phyloP scores from a whole-genome alignment of 176 grass and related monocot genomes.

The Pontederia crassipes region DNA sequence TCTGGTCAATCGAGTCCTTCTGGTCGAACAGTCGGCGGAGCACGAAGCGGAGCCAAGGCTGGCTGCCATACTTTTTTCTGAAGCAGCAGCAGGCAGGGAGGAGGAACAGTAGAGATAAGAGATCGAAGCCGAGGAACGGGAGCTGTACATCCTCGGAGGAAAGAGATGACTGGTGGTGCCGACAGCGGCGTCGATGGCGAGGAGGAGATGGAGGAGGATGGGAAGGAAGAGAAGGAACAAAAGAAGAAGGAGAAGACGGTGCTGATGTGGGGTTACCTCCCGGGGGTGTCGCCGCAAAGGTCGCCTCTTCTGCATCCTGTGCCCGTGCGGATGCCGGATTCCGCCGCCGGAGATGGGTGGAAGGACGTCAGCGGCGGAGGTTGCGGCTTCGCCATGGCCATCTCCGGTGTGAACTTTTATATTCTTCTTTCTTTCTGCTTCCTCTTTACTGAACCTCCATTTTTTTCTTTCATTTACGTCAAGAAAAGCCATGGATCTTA shows the following conservation, averaged over 20 bases:
- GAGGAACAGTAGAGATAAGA: too few relatives aligned
- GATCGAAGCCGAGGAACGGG: background rate
- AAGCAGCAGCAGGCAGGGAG: too few relatives aligned
- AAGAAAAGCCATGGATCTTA: too few relatives aligned
- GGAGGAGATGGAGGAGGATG: slow-evolving; percentile 25
- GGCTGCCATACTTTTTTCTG: too few relatives aligned
- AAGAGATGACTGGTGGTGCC: slow-evolving; percentile 56
- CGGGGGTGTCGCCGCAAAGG: slow-evolving; percentile 77
- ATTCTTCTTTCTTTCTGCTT: background rate
- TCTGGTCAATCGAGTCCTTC: background rate
- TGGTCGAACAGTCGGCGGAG: background rate
- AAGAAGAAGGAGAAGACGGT: slow-evolving; percentile 44
- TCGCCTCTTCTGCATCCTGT: slow-evolving; percentile 81
- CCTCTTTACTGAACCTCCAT: background rate
- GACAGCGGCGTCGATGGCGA: background rate
- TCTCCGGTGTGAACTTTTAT: slow-evolving; percentile 42
- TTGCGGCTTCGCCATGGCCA: slow-evolving; percentile 91
- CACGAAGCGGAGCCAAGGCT: background rate
- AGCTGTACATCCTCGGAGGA: background rate
- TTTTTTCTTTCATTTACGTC: background rate
- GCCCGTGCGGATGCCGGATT: slow-evolving; percentile 46
- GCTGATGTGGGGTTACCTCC: slow-evolving; percentile 99
- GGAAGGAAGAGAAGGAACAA: slow-evolving; percentile 23
- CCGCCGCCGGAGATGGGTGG: slow-evolving; percentile 50
- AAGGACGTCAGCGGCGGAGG: slow-evolving; percentile 84